Evolutionary conservation across 441 rosid genomes (phyloP), one percentile per base, ranked within the genome.

Genomic region (Pelargonium fulgidum): DNA sequence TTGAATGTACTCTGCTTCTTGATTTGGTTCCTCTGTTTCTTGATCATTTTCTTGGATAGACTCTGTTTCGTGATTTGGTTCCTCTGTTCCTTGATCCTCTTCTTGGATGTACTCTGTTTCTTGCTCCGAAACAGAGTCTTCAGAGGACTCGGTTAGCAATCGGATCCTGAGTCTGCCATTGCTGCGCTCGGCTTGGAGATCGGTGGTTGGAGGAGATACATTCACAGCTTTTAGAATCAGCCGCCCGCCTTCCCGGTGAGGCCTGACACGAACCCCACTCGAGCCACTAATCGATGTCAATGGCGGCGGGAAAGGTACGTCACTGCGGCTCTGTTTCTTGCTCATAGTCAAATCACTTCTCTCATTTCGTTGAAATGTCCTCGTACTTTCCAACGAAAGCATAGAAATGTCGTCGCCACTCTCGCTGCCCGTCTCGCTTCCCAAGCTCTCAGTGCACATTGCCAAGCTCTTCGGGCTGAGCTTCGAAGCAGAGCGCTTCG

Each of bases 281-380:
- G 89, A 84, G 10, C 81, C 72, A 19, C 80, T 67, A 10, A 81
- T 66, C 26, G 86, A 83, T 19, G 82, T 81, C 54, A 88, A 67
- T 2, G 91, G 91, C 6, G 91, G 93, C 10, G 93, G 93, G 73
- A 86, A 88, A 72, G 80, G 79, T 7, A 58, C 54, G 63, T 39
- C 71, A 7, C 77, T 78, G 12, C 39, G 36, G 36, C 64, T 77
- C 65, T 29, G 68, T 63, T 68, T 80, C 68, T 68, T 76, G 13
- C n/a, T n/a, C 6, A 0, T 17, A 33, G 39, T 33, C 1, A 29
- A 13, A 61, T 7, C 29, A 44, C 48, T 39, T 39, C 47, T 14
- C 75, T 71, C 3, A 39, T 69, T 66, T 41, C 19, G 17, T 58
- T 2, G 12, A 68, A 17, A 17, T 54, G 68, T 69, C 16, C 52